phyloP scores from a whole-genome alignment of 495 filamentous ascomycete species.

The Penicillium canescens region DNA sequence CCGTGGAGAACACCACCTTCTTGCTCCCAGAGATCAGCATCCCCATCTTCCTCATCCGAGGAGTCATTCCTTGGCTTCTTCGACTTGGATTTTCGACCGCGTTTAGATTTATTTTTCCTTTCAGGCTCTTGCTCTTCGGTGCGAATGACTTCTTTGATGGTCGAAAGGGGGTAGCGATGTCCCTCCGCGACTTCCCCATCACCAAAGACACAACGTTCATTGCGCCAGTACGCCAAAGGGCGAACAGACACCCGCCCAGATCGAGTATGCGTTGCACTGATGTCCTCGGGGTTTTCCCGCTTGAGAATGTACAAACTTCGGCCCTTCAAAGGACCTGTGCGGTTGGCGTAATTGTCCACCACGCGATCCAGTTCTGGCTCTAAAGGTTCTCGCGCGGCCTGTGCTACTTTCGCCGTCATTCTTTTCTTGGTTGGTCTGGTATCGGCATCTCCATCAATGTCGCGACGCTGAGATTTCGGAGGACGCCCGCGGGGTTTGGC shows the following conservation, averaged over 20 bases:
- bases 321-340: constrained; percentile 46
- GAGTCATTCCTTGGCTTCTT: constrained; percentile 37
- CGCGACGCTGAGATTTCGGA: constrained; percentile 25
- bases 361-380: constrained; percentile 41
- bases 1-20: constrained; percentile 59
- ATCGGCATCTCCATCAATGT: constrained; percentile 23
- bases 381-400: constrained; percentile 17
- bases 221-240: constrained; percentile 85
- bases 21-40: constrained; percentile 61
- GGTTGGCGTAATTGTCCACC: constrained; percentile 44
- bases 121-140: constrained; percentile 60
- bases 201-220: constrained; percentile 73
- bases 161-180: constrained; percentile 57
- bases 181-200: constrained; percentile 54
- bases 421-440: constrained; percentile 37
- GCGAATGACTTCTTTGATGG: constrained; percentile 73
- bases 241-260: constrained; percentile 62
- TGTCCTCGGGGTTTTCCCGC: constrained; percentile 60
- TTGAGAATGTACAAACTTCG: constrained; percentile 72
- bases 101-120: constrained; percentile 33
- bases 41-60: constrained; percentile 51
- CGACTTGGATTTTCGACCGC: constrained; percentile 36
- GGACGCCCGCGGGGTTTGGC: constrained; percentile 34
- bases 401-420: constrained; percentile 21
- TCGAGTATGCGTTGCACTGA: constrained; percentile 50